phyloP scores from a whole-genome alignment of 148 eudicot species.

The Heliamphora exappendiculata region DNA sequence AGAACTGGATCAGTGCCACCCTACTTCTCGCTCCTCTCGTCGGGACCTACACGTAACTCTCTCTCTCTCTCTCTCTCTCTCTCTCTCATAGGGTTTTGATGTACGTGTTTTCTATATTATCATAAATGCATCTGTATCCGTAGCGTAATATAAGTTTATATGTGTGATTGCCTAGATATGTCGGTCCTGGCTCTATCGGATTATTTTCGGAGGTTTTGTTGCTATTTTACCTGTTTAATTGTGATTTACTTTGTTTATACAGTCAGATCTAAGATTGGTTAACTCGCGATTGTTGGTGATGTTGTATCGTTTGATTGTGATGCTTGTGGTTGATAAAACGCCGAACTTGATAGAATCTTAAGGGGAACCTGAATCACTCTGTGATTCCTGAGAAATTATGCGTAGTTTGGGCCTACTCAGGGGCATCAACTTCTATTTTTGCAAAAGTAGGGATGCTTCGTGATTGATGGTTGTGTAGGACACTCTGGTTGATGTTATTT shows the following conservation, averaged over 20 bases:
- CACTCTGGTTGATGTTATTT: neutral
- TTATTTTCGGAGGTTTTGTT: neutral
- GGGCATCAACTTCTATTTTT: neutral
- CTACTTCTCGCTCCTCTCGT: conserved; percentile 65
- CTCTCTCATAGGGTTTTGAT: neutral
- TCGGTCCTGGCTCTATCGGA: neutral
- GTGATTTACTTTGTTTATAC: neutral
- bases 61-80: conserved; percentile 1
- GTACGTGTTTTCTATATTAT: neutral
- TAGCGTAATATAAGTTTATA: neutral
- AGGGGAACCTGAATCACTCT: neutral
- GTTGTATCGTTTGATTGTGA: neutral
- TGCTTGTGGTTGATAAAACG: neutral
- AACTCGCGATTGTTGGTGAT: neutral
- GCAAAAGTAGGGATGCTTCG: neutral
- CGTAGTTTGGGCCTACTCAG: neutral
- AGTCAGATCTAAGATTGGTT: neutral
- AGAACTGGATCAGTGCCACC: conserved; percentile 68
- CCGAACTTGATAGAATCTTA: neutral
- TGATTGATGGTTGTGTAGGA: too few relatives aligned
- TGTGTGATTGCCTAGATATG: neutral
- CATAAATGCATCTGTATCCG: neutral
- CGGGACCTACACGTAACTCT: conserved; percentile 44
- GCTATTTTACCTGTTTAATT: neutral
- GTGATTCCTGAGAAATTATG: neutral